Evolutionary conservation across 176 grass and related monocot species (phyloP).

Genomic region (Saccharum spontaneum): DNA sequence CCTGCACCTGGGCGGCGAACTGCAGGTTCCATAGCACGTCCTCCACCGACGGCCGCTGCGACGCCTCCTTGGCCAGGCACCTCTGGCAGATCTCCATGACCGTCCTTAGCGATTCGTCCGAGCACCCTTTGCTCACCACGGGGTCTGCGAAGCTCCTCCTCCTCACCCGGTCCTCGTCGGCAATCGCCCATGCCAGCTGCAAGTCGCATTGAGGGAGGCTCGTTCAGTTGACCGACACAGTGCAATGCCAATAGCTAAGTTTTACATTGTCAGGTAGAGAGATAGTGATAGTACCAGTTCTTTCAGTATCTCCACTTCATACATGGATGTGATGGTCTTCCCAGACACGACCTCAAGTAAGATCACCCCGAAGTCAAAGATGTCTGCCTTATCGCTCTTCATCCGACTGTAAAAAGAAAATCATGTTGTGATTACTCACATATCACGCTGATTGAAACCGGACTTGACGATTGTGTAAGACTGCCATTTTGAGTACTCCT

Average conservation of each 20-base stretch:
- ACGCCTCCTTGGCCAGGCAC: slow-evolving; percentile 76
- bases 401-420: slow-evolving; percentile 41
- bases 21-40: slow-evolving; percentile 98
- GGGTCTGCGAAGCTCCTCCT: slow-evolving; percentile 71
- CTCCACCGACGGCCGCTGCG: slow-evolving; percentile 80
- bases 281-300: slow-evolving; percentile 51
- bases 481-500: background rate
- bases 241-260: background rate
- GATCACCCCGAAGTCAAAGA: slow-evolving; percentile 85
- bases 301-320: slow-evolving; percentile 83
- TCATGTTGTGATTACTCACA: background rate
- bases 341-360: slow-evolving; percentile 87
- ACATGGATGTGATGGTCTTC: slow-evolving; percentile 70
- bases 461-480: background rate
- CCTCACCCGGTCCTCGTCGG: slow-evolving; percentile 53
- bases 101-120: slow-evolving; percentile 76
- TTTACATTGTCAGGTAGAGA: background rate
- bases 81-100: slow-evolving; percentile 87
- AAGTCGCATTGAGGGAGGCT: background rate
- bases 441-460: background rate
- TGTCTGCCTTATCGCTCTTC: slow-evolving; percentile 62
- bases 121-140: slow-evolving; percentile 58
- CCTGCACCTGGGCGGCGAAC: slow-evolving; percentile 89
- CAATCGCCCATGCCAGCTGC: slow-evolving; percentile 73
- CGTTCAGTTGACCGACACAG: slow-evolving; percentile 7